A percentile compares a stretch with the other conserved stretches of the same genome.
phyloP scores from a whole-genome alignment of 129 eudicot genomes.

The Flaveria ramosissima region DNA sequence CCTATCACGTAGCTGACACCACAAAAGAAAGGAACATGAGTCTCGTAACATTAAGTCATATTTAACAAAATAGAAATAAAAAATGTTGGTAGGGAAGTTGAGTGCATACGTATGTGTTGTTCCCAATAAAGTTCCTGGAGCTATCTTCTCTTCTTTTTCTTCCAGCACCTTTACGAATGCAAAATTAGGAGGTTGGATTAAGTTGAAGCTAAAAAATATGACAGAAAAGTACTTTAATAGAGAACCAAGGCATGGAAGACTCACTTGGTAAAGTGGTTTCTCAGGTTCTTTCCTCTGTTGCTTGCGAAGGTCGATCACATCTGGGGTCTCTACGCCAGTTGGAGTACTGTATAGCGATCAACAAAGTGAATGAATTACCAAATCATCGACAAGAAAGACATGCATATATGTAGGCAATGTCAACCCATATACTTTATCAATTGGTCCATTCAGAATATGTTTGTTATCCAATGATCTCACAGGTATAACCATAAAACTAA shows the following conservation, averaged over 20 bases:
- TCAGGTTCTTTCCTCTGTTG: slow-evolving; percentile 99
- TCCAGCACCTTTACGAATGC: slow-evolving; percentile 70
- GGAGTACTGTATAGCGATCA: slow-evolving; percentile 61
- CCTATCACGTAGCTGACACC: slow-evolving; percentile 68
- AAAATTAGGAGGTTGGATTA: not conserved
- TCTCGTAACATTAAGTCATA: not conserved
- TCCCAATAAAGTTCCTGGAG: slow-evolving; percentile 89
- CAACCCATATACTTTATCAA: not conserved
- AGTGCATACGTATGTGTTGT: slow-evolving; percentile 73
- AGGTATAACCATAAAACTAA: not conserved
- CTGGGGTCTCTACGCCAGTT: slow-evolving; percentile 98
- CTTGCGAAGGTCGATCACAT: slow-evolving; percentile 96
- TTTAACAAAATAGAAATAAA: not conserved
- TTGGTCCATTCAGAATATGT: not conserved
- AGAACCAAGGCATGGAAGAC: slow-evolving; percentile 3
- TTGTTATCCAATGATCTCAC: not conserved
- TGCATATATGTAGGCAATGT: not conserved
- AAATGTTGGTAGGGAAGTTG: not conserved
- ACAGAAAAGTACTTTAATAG: not conserved
- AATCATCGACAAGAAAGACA: not conserved
- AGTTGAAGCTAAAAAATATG: not conserved
- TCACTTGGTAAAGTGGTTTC: slow-evolving; percentile 91
- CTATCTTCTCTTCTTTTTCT: slow-evolving; percentile 93
- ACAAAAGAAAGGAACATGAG: slow-evolving; percentile 7
- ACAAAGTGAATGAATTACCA: not conserved